Base-by-base conservation (phyloP, 2,329 filamentous ascomycete species). In the Beauveria sp. region DNA sequence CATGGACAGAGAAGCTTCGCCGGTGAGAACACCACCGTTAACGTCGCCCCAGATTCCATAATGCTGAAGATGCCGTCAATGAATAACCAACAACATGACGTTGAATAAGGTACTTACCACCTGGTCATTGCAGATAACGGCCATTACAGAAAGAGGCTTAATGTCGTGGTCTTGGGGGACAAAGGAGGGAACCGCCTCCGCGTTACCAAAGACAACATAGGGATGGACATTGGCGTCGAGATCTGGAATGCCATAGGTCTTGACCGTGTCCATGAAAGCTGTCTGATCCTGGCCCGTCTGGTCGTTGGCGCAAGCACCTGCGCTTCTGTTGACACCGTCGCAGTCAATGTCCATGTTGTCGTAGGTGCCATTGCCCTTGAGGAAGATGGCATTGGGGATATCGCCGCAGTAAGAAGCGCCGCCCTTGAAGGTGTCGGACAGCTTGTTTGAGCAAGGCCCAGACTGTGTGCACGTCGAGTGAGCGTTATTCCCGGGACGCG, bases 11-110 rank as follows among this genome's bases (percentile, higher is more conserved):
- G 79, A 79, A 0, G 79, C 75, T 65, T 84, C 82, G 28, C 82
- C 81, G 20, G 69, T 65, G 5, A 75, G 72, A 51, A 77, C 75
- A 38, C 74, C 78, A 20, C 80, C 81, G 62, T 84, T 84, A 20
- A 77, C 79, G 67, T 84, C 81, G 26, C 81, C 82, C 80, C 80
- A 84, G 58, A 84, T 70, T 5, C 80, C 81, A 65, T 84, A 54
- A 38, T 55, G 45, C 55, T 58, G 83, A 83, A 38, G 14, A 6
- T 72, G 73, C 76, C 45, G 5, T 20, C 5, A 18, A 28, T 49
- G 10, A 10, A 24, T 3, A 18, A 18, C 6, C 5, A 28, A 16
- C 34, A 20, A n/a, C 6, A 6, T 20, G 5, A n/a, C 2, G 31
- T 28, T 31, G 20, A 9, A 24, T 2, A 28, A 18, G 12, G 8